These are phyloP conservation scores for Yarrowia hollandica DNA, from an alignment of 805 yeast species.

Conservation along the genomic window DNA sequence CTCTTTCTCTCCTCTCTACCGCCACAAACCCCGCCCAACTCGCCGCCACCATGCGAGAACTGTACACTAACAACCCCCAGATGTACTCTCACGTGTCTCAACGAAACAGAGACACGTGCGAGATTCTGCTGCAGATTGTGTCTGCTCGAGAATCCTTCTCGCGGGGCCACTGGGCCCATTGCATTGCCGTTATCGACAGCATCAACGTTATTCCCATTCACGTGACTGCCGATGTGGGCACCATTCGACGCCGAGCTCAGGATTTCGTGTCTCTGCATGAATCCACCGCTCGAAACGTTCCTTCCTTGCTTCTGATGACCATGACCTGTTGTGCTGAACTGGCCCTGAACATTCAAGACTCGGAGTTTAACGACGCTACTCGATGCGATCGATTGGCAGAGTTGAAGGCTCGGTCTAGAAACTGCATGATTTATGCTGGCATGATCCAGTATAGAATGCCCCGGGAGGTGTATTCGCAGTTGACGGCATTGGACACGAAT, in stretches of 20 bases:
- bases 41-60: slow-evolving; percentile 44
- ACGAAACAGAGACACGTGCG: slow-evolving; percentile 63
- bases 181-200: slow-evolving; percentile 55
- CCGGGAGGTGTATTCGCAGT: slow-evolving; percentile 68
- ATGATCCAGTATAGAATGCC: slow-evolving; percentile 86
- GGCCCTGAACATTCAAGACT: slow-evolving; percentile 43
- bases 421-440: slow-evolving; percentile 93
- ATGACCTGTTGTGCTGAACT: slow-evolving; percentile 74
- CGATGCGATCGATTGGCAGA: slow-evolving; percentile 56
- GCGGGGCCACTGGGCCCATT: slow-evolving; percentile 57
- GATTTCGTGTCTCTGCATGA: slow-evolving; percentile 66
- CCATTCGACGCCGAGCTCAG: slow-evolving; percentile 67
- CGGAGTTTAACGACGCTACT: slow-evolving; percentile 48
- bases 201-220: slow-evolving; percentile 67
- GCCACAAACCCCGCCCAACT: slow-evolving; percentile 43
- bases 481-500: slow-evolving; percentile 59
- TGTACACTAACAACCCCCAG: slow-evolving; percentile 54
- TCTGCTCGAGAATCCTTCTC: slow-evolving; percentile 62
- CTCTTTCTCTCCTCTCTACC: slow-evolving; percentile 41
- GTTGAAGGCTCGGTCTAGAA: slow-evolving; percentile 66
- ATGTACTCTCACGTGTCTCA: slow-evolving; percentile 57
- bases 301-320: slow-evolving; percentile 73
- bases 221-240: slow-evolving; percentile 48
- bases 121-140: slow-evolving; percentile 62
- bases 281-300: slow-evolving; percentile 72